Evolutionary conservation across 495 filamentous ascomycete species (phyloP).

Genomic region (Penicillium canariense): DNA sequence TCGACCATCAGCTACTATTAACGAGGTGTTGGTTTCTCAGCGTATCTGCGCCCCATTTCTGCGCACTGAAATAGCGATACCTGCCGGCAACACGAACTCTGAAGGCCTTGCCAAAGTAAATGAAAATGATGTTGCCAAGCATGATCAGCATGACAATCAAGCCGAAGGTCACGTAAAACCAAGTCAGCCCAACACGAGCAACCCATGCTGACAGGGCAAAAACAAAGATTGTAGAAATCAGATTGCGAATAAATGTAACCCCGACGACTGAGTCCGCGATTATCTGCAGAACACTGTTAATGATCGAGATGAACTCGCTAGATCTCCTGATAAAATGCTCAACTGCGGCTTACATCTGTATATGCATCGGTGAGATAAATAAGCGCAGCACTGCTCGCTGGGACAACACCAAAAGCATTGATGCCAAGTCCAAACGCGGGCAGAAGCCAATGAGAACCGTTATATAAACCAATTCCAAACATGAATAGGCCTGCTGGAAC

Average conservation of each 20-base stretch:
- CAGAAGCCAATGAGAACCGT: constrained; percentile 31
- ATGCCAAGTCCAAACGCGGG: constrained; percentile 29
- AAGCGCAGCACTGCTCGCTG: constrained; percentile 27
- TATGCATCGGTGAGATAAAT: constrained; percentile 39
- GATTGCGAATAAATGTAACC: constrained; percentile 32
- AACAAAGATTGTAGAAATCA: constrained; percentile 29
- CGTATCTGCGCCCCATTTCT: too few species aligned
- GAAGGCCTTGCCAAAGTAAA: constrained; percentile 22
- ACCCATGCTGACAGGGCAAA: constrained; percentile 37
- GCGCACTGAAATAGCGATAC: constrained; percentile 16
- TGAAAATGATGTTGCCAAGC: constrained; percentile 21
- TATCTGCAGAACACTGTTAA: constrained; percentile 20
- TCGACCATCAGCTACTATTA: too few species aligned
- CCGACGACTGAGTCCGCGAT: constrained; percentile 35
- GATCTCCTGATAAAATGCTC: too few species aligned
- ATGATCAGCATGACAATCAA: constrained; percentile 16
- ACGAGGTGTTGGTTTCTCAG: too few species aligned
- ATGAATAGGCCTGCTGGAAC: constrained; percentile 30
- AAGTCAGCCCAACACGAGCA: constrained; percentile 18
- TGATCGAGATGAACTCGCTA: too few species aligned
- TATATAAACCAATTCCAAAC: constrained; percentile 32
- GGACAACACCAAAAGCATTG: constrained; percentile 23
- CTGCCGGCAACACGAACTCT: constrained; percentile 5
- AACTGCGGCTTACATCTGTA: constrained; percentile 28
- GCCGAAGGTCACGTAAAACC: constrained; percentile 25